A percentile compares a stretch with the other conserved stretches of the same genome.
Conservation (phyloP, 106 monocot species). For the Dactylorhiza incarnata region DNA sequence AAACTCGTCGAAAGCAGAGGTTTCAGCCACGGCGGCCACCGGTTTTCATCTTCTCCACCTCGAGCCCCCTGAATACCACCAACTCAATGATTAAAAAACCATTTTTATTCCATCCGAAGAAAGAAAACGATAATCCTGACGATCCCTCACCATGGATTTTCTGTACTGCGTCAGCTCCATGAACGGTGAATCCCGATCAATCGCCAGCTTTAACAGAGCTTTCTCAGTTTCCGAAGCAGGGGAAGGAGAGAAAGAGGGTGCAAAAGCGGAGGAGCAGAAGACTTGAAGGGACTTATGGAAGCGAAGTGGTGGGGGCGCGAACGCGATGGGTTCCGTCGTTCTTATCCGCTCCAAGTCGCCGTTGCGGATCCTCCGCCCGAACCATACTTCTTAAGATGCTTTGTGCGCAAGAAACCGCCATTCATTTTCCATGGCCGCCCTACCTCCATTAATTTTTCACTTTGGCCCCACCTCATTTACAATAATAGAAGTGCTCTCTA, state of each 20-base stretch:
- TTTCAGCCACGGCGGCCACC: slow-evolving; percentile 81
- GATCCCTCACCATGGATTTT: slow-evolving; percentile 20
- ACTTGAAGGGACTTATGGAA: background rate
- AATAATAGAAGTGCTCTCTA: background rate
- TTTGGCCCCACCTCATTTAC: background rate
- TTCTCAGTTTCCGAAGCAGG: background rate
- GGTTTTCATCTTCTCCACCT: slow-evolving; percentile 4
- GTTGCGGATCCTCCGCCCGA: slow-evolving; percentile 17
- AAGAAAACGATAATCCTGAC: background rate
- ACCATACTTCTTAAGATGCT: slow-evolving; percentile 18
- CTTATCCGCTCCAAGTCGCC: slow-evolving; percentile 40
- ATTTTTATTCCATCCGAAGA: background rate
- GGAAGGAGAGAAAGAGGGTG: background rate
- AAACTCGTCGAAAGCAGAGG: slow-evolving; percentile 59
- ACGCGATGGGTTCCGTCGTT: slow-evolving; percentile 16
- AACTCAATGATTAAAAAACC: background rate
- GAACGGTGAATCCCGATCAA: slow-evolving; percentile 9
- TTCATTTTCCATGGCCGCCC: slow-evolving; percentile 4
- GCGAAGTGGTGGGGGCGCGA: background rate
- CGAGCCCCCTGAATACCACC: background rate
- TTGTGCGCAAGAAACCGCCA: slow-evolving; percentile 18
- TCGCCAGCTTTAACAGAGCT: background rate
- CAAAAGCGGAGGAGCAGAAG: background rate
- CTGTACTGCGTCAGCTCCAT: slow-evolving; percentile 1
- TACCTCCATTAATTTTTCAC: slow-evolving; percentile 2